Conservation (phyloP, 2,329 filamentous ascomycete species). For the Albophoma yamanashiensis region DNA sequence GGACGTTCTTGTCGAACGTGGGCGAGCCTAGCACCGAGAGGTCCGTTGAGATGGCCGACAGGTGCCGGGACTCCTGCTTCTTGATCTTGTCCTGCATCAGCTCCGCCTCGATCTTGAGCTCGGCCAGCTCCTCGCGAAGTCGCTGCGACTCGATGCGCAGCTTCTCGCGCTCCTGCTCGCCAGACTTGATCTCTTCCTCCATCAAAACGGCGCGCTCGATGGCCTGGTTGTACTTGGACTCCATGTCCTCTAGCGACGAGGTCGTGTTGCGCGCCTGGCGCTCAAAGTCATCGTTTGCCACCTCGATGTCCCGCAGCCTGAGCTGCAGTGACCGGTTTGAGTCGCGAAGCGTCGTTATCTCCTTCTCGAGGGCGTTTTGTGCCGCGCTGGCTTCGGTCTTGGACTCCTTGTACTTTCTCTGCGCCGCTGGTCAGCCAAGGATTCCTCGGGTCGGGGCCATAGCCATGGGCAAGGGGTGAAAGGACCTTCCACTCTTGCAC, state of each 20-base stretch:
- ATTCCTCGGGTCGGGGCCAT: background rate
- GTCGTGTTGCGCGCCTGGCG: constrained; percentile 91
- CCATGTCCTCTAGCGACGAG: constrained; percentile 90
- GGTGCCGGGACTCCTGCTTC: constrained; percentile 50
- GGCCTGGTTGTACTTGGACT: constrained; percentile 91
- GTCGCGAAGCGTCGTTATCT: constrained; percentile 86
- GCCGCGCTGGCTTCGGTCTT: constrained; percentile 78
- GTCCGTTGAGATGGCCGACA: constrained; percentile 50
- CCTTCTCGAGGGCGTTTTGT: constrained; percentile 83
- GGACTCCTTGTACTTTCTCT: constrained; percentile 94
- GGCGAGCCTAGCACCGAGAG: constrained; percentile 58
- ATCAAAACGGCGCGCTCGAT: constrained; percentile 89
- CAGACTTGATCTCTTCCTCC: constrained; percentile 86
- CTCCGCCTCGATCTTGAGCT: constrained; percentile 89
- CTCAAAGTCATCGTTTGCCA: constrained; percentile 97
- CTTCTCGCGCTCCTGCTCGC: constrained; percentile 82
- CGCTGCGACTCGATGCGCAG: constrained; percentile 87
- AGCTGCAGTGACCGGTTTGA: constrained; percentile 71
- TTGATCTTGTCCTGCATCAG: constrained; percentile 90
- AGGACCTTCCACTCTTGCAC: constrained; percentile 97
- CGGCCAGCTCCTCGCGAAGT: constrained; percentile 79
- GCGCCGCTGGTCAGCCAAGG: constrained; percentile 5
- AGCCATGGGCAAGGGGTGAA: background rate
- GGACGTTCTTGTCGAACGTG: constrained; percentile 60
- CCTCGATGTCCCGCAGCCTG: constrained; percentile 85